Evolutionary conservation across 2,329 filamentous ascomycete genomes (phyloP).

Genomic region (Pseudocercospora macadamiae): DNA sequence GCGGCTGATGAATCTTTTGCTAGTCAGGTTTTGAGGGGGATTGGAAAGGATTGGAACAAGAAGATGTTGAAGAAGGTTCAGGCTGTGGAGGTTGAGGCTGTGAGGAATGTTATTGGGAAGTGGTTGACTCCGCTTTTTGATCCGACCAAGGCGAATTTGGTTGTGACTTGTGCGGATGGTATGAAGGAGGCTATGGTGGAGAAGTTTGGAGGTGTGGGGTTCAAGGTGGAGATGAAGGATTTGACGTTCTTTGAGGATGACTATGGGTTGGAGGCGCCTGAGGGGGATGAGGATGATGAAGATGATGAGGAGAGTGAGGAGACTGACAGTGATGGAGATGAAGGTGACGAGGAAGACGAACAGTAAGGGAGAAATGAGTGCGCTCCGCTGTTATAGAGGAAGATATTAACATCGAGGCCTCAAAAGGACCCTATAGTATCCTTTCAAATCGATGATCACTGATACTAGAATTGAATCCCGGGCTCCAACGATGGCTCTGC

Average conservation of each 20-base stretch:
- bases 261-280: constrained; percentile 74
- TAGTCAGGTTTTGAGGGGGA: constrained; percentile 73
- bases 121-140: constrained; percentile 80
- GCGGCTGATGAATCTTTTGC: constrained; percentile 85
- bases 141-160: constrained; percentile 77
- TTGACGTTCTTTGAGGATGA: constrained; percentile 84
- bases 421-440: no score
- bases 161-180: constrained; percentile 83
- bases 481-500: no score
- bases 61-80: constrained; percentile 77
- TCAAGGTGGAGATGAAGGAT: constrained; percentile 73
- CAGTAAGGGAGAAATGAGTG: background rate
- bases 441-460: no score
- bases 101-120: constrained; percentile 72
- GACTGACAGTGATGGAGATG: constrained; percentile 49
- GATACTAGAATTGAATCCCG: no score
- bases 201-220: constrained; percentile 74
- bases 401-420: background rate
- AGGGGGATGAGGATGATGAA: constrained; percentile 62
- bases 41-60: constrained; percentile 77
- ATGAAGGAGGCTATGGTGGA: constrained; percentile 81
- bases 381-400: no score
- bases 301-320: constrained; percentile 63
- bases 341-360: constrained; percentile 52
- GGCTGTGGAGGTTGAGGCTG: constrained; percentile 73